Evolutionary conservation across 2,329 filamentous ascomycete genomes (phyloP).

Genomic region (Scortechinia acanthostroma): DNA sequence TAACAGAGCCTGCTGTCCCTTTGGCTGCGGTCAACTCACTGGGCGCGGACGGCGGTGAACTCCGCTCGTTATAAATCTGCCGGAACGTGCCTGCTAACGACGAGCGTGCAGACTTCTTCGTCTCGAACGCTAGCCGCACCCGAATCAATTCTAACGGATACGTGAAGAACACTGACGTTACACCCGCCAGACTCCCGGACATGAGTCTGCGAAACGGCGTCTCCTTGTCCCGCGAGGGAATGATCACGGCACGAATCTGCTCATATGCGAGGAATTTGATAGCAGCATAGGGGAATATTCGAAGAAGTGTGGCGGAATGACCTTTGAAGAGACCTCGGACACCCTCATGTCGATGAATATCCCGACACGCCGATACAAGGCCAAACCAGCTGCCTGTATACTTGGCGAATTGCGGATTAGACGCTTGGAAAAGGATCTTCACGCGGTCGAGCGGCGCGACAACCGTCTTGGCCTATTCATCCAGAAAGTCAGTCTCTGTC

Average conservation of each 20-base stretch:
- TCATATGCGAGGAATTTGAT: constrained; percentile 99
- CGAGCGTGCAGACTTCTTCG: constrained; percentile 64
- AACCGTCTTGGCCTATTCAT: constrained; percentile 80
- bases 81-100: constrained; percentile 71
- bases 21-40: constrained; percentile 6
- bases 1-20: not conserved
- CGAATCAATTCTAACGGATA: constrained; percentile 91
- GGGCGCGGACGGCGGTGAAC: constrained; percentile 17
- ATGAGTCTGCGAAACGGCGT: constrained; percentile 71
- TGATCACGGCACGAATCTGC: constrained; percentile 77
- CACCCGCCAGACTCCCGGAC: constrained; percentile 70
- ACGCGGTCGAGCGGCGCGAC: constrained; percentile 94
- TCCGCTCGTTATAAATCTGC: constrained; percentile 78
- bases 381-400: constrained; percentile 87
- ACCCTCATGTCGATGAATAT: constrained; percentile 75
- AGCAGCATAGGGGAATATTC: constrained; percentile 93
- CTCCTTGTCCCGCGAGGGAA: constrained; percentile 66
- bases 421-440: constrained; percentile 96
- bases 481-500: constrained; percentile 6
- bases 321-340: constrained; percentile 76
- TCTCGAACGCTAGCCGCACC: constrained; percentile 91
- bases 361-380: constrained; percentile 71
- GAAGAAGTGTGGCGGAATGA: constrained; percentile 85
- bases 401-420: constrained; percentile 86
- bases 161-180: constrained; percentile 89